These are phyloP conservation scores for Nannizziopsis barbatae DNA, from an alignment of 2,329 filamentous ascomycete genomes.

Conservation along the genomic window DNA sequence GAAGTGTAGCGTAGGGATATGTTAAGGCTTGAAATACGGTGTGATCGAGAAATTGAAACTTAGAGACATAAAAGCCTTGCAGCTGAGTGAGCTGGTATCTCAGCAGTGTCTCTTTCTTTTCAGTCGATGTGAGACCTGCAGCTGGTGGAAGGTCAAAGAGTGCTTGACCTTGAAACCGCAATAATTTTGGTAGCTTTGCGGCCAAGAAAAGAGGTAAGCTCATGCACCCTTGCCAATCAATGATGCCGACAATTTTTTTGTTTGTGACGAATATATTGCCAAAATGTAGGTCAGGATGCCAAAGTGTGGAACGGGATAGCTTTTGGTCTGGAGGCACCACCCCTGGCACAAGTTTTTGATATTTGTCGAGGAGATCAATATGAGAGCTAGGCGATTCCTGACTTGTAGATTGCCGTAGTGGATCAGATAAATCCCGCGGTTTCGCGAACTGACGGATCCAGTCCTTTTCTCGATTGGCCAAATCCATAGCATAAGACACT, in stretches of 20 bases:
- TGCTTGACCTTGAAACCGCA: slow-evolving; percentile 11
- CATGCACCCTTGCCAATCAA: slow-evolving; percentile 16
- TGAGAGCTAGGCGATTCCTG: slow-evolving; percentile 25
- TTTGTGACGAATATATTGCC: slow-evolving; percentile 31
- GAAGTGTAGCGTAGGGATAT: slow-evolving; percentile 14
- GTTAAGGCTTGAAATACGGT: slow-evolving; percentile 14
- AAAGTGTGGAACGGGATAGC: slow-evolving; percentile 24
- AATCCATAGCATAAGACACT: slow-evolving; percentile 23
- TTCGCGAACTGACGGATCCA: slow-evolving; percentile 21
- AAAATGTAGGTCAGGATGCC: slow-evolving; percentile 32
- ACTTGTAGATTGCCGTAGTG: neutral
- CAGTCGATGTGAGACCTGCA: slow-evolving; percentile 13
- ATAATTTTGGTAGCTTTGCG: slow-evolving; percentile 8
- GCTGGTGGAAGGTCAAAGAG: slow-evolving; percentile 15
- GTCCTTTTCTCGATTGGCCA: slow-evolving; percentile 25
- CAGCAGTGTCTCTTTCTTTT: slow-evolving; percentile 14
- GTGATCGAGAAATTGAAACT: slow-evolving; percentile 12
- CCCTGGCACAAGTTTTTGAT: slow-evolving; percentile 22
- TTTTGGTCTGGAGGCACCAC: slow-evolving; percentile 21
- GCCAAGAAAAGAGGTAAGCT: slow-evolving; percentile 1
- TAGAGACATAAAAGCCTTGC: slow-evolving; percentile 12
- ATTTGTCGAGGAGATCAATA: slow-evolving; percentile 26
- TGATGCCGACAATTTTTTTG: slow-evolving; percentile 27
- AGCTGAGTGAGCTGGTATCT: slow-evolving; percentile 17
- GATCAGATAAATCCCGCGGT: neutral